These are phyloP conservation scores for Ophiostoma australiae DNA, from an alignment of 2,329 filamentous ascomycete genomes.

Conservation along the genomic window DNA sequence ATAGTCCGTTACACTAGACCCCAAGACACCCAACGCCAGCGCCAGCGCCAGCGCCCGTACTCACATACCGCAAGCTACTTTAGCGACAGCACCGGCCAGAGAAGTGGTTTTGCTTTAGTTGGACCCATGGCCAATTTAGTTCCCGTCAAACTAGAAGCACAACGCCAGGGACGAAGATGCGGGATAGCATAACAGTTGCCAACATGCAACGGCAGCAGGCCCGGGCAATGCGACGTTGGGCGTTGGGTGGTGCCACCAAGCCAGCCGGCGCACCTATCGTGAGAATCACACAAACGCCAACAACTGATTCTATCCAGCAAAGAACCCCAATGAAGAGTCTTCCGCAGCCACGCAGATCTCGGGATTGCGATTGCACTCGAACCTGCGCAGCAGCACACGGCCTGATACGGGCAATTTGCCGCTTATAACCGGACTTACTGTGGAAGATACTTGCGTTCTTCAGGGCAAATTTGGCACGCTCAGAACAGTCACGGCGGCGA, in stretches of 20 bases:
- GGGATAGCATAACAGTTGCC: neutral
- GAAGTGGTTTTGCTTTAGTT: neutral
- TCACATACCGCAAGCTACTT: neutral
- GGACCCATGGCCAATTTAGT: neutral
- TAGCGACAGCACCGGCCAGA: neutral
- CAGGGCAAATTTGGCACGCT: neutral
- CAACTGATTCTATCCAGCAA: neutral
- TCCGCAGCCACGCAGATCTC: neutral
- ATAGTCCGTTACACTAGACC: neutral
- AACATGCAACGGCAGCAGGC: neutral
- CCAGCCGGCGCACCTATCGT: no score
- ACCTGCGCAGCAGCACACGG: neutral
- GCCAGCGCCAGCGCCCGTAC: conserved; percentile 18
- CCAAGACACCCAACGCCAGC: conserved; percentile 7
- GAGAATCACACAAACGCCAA: neutral
- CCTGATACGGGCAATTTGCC: neutral
- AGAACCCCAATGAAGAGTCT: neutral
- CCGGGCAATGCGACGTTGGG: neutral
- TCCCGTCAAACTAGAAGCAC: neutral
- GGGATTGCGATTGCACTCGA: neutral
- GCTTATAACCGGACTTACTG: neutral
- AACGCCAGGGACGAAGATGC: neutral
- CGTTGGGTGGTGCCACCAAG: neutral
- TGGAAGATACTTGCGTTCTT: no score
- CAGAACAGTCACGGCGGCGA: neutral